phyloP scores from a whole-genome alignment of 2,329 filamentous ascomycete genomes.

The Thielaviopsis musarum region DNA sequence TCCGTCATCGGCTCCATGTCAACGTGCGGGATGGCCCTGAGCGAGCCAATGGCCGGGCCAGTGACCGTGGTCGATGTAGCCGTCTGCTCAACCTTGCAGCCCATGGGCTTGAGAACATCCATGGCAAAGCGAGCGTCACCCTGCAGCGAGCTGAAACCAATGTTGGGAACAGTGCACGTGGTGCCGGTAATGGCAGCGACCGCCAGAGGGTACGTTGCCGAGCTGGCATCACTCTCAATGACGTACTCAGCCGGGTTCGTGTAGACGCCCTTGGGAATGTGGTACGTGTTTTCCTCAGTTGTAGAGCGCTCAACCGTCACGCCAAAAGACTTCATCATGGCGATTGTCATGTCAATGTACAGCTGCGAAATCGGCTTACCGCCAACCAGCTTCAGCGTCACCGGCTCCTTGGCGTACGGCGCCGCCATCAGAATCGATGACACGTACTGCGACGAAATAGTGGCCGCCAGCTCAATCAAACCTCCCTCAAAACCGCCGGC shows the following conservation, averaged over 20 bases:
- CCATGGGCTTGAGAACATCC: constrained; percentile 83
- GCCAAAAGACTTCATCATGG: constrained; percentile 93
- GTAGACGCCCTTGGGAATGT: constrained; percentile 76
- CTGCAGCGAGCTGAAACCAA: constrained; percentile 79
- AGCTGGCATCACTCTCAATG: constrained; percentile 94
- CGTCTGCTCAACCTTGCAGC: constrained; percentile 75
- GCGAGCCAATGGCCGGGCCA: constrained; percentile 56
- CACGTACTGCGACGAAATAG: constrained; percentile 97
- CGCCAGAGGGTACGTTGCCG: constrained; percentile 86
- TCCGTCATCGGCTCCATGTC: constrained; percentile 99
- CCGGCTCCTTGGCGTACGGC: constrained; percentile 85
- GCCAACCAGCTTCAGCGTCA: constrained; percentile 80
- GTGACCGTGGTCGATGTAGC: constrained; percentile 80
- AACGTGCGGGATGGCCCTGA: constrained; percentile 63
- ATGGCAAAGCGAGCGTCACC: constrained; percentile 89
- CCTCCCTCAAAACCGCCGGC: constrained; percentile 73
- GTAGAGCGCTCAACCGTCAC: constrained; percentile 60
- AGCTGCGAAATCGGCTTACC: constrained; percentile 92
- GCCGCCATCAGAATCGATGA: constrained; percentile 94
- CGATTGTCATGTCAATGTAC: constrained; percentile 97
- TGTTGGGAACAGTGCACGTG: constrained; percentile 90
- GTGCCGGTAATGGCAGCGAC: constrained; percentile 92
- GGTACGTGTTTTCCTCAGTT: constrained; percentile 76
- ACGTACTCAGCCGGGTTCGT: constrained; percentile 71
- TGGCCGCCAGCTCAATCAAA: constrained; percentile 79